phyloP scores from a whole-genome alignment of 805 yeast genomes.

The Ogataea minuta region DNA sequence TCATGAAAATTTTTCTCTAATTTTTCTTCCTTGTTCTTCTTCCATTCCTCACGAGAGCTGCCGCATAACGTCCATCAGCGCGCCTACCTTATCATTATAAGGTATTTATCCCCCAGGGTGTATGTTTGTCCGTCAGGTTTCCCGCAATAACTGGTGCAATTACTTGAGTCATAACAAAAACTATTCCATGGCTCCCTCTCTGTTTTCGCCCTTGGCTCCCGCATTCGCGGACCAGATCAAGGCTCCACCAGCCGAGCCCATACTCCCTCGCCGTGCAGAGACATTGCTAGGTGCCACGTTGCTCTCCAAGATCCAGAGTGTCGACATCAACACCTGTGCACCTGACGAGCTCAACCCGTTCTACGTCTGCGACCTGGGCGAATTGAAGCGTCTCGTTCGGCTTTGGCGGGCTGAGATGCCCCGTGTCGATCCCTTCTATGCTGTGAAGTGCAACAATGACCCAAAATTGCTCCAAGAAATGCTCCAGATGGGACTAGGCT shows the following conservation, averaged over 20 bases:
- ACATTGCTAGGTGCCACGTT: slow-evolving; percentile 13
- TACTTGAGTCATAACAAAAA: slow-evolving; percentile 1
- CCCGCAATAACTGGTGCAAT: slow-evolving; percentile 1
- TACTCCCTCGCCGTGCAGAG: not conserved
- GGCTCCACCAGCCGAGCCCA: slow-evolving; percentile 10
- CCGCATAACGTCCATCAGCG: slow-evolving; percentile 41
- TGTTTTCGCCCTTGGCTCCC: slow-evolving; percentile 15
- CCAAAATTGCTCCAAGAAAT: slow-evolving; percentile 54
- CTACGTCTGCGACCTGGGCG: slow-evolving; percentile 82
- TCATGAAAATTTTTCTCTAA: slow-evolving; percentile 5
- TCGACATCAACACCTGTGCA: slow-evolving; percentile 20
- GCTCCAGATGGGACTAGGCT: slow-evolving; percentile 64
- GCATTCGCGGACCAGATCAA: not conserved
- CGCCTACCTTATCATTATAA: slow-evolving; percentile 12
- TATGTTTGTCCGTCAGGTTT: slow-evolving; percentile 10
- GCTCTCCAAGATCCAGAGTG: slow-evolving; percentile 13
- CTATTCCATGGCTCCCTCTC: slow-evolving; percentile 9
- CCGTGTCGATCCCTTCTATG: slow-evolving; percentile 81
- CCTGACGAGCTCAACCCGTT: slow-evolving; percentile 85
- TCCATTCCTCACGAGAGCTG: slow-evolving; percentile 45
- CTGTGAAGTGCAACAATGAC: slow-evolving; percentile 91
- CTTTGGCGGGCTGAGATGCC: slow-evolving; percentile 70
- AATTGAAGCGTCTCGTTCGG: slow-evolving; percentile 57
- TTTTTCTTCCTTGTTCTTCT: slow-evolving; percentile 6
- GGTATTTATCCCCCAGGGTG: slow-evolving; percentile 15